Conservation (phyloP, 148 eudicot genomes). For the Rheum nobile region DNA sequence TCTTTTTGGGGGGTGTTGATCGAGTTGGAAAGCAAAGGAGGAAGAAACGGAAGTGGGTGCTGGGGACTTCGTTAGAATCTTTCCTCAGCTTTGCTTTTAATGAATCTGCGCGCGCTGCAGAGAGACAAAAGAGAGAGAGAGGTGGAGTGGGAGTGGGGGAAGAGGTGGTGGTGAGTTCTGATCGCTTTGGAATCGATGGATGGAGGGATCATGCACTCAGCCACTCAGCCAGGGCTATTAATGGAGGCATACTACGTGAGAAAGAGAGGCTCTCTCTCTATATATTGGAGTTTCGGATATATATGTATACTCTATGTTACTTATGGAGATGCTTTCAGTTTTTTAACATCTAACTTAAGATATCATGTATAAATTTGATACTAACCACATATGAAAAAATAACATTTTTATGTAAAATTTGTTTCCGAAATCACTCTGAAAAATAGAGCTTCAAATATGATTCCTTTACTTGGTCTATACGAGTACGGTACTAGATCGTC, state of each 20-base stretch:
- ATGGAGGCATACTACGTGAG: constrained; percentile 21
- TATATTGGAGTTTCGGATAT: neutral
- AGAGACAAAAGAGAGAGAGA: constrained; percentile 18
- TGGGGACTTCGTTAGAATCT: constrained; percentile 28
- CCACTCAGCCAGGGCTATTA: neutral
- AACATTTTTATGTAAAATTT: too few species aligned
- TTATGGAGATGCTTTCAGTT: too few species aligned
- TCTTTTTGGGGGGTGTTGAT: neutral
- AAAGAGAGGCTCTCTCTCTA: constrained; percentile 8
- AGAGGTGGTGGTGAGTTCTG: neutral
- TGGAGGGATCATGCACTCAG: neutral
- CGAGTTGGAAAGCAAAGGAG: neutral
- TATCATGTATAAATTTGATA: too few species aligned
- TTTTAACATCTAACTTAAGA: too few species aligned
- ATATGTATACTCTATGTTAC: too few species aligned
- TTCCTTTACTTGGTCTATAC: too few species aligned
- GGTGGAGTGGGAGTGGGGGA: constrained; percentile 11
- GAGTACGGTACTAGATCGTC: too few species aligned
- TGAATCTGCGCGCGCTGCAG: neutral
- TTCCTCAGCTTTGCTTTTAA: neutral
- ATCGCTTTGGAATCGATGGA: constrained; percentile 20
- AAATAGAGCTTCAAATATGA: too few species aligned
- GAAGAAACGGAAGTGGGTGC: constrained; percentile 15
- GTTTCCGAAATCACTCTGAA: too few species aligned
- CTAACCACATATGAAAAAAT: too few species aligned